phyloP scores from a whole-genome alignment of 2,329 filamentous ascomycete genomes.

The Aureobasidium lini region DNA sequence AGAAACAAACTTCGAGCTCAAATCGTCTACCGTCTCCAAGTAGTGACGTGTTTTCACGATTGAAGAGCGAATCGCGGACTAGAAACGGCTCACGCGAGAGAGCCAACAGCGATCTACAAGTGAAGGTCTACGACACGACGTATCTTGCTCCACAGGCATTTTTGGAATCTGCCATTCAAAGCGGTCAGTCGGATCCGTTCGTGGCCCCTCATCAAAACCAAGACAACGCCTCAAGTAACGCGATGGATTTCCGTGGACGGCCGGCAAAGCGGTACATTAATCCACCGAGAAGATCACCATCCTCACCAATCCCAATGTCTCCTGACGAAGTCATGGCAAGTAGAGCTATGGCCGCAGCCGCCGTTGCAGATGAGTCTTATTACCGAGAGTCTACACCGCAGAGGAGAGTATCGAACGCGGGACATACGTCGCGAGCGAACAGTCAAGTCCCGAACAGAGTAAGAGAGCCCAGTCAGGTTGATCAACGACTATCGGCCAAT shows the following conservation, averaged over 20 bases:
- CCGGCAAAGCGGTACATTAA: conserved; percentile 60
- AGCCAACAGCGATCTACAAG: conserved; percentile 63
- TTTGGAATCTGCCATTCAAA: conserved; percentile 7
- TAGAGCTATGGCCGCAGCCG: conserved; percentile 7
- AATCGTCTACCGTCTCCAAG: conserved; percentile 61
- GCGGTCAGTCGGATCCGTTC: background rate
- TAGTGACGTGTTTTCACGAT: conserved; percentile 53
- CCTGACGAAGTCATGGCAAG: conserved; percentile 58
- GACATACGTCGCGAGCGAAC: conserved; percentile 16
- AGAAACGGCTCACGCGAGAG: conserved; percentile 68
- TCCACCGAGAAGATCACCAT: conserved; percentile 77
- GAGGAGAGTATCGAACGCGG: background rate
- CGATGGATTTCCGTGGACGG: conserved; percentile 64
- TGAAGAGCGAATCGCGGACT: conserved; percentile 54
- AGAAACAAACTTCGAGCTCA: conserved; percentile 20
- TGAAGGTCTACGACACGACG: conserved; percentile 38
- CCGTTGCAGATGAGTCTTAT: conserved; percentile 33
- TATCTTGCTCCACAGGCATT: conserved; percentile 25
- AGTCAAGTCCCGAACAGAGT: conserved; percentile 6
- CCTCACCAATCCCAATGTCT: conserved; percentile 89
- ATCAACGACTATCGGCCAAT: background rate
- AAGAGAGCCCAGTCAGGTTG: background rate
- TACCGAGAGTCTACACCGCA: conserved; percentile 27
- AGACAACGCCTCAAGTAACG: conserved; percentile 17
- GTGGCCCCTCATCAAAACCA: conserved; percentile 14